Evolutionary conservation across 805 yeast species (phyloP), one percentile per base, ranked within the genome.

Genomic region (Nakazawaea holstii): DNA sequence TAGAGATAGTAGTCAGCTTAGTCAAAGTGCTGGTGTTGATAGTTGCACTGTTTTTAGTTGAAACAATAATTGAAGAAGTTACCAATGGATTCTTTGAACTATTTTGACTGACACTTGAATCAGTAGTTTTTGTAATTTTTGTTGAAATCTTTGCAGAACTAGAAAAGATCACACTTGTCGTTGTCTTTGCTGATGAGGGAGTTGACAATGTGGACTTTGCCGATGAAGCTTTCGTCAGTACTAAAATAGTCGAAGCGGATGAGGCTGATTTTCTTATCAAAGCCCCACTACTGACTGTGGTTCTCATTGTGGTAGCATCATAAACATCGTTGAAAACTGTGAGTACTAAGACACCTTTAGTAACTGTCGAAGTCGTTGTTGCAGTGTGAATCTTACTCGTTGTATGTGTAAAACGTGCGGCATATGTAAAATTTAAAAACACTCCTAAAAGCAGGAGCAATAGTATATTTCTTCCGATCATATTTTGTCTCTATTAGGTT

Each of bases 51-150:
- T 57, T 51, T 15, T 64, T 52, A 17, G 53, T 52, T 4, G 66
- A 45, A 10, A 62, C 60, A 8, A 55, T 61, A 37, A 37, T 40
- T 31, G 60, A 38, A 13, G 59, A 53, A 6, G 69, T 58, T 35
- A 58, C 49, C 52, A 69, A 57, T 17, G 73, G 73, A 45, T 67
- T 52, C 29, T 46, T 44, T 29, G 48, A 36, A 3, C 67, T 63
- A 63, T 57, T 13, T 20, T 24, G 39, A 7, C 44, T 30, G n/a
- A 43, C 40, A 24, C 55, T 31, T 14, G 59, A 56, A 4, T 45
- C 49, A 44, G 50, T 58, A 1, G 55, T 50, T 6, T 62, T 55
- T 9, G 56, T 42, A 9, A 65, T 64, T 2, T 58, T 55, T 6
- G 54, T 52, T 1, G 68, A 53, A 8, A 68, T 65, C 17, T 45